Base-by-base conservation (phyloP, 2,329 filamentous ascomycete genomes). In the Alternaria brassicicola region DNA sequence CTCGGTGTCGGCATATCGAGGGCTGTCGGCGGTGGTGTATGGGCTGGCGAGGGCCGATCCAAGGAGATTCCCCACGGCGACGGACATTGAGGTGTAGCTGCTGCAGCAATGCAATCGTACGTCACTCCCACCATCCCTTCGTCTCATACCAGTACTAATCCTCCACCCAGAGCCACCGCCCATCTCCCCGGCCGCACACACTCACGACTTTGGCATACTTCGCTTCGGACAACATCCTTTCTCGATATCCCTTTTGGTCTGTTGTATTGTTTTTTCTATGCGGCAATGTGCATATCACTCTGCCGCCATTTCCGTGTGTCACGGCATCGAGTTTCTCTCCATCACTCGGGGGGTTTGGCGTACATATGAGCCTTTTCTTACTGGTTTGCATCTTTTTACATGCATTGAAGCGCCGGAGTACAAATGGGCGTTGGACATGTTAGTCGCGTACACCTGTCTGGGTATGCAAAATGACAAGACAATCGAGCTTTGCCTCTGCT, bases 11-110 rank as follows among this genome's bases (percentile, higher is more conserved):
- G 81, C 55, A 82, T 83, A 63, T 81, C 78, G 60, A 73, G 76
- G 43, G 81, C 81, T 15, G 81, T 83, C 3, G 79, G 81, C 55
- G 81, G 81, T 35, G 78, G 79, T 45, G 80, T 82, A 41, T 82
- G 78, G 73, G 73, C 75, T 26, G 71, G 73, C 52, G 66, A 78
- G 19, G 78, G 78, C 50, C 69, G 72, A 62, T 72, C 67, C 55
- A 73, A 72, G 68, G 67, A 67, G 62, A 78, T 78, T 56, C 68
- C 70, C n/a, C 63, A 70, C 48, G 62, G 54, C 60, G 63, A 63
- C 66, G 13, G 30, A n/a, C 10, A 36, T 36, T 26, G 31, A 47
- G 28, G 31, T 35, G 19, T 47, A 25, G 43, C 43, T 31, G 21
- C 43, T 35, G 25, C 36, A 49, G 28, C 31, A 41, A 42, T 35